These are phyloP conservation scores for Zymoseptoria ardabiliae DNA, from an alignment of 2,329 filamentous ascomycete species.

Conservation along the genomic window DNA sequence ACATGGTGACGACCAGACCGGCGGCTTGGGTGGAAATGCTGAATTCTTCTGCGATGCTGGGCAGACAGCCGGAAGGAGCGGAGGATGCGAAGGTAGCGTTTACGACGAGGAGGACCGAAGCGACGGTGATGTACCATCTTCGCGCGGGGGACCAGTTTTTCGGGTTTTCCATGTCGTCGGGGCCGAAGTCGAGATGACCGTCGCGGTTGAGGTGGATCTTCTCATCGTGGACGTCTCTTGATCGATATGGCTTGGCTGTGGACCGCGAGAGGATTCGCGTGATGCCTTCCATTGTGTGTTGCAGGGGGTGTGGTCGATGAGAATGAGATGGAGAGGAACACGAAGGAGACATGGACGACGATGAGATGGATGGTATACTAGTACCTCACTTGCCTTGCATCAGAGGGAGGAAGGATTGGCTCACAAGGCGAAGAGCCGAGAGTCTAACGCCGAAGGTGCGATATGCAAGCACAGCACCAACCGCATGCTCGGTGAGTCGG, in stretches of 20 bases:
- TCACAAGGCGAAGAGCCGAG: too few relatives aligned
- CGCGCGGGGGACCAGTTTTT: conserved; percentile 39
- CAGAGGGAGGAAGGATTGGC: too few relatives aligned
- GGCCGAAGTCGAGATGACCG: conserved; percentile 44
- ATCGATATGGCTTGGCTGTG: conserved; percentile 4
- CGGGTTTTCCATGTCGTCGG: conserved; percentile 43
- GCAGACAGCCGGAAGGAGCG: conserved; percentile 33
- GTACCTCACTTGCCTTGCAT: too few relatives aligned
- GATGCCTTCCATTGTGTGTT: conserved; percentile 1
- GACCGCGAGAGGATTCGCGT: conserved; percentile 2
- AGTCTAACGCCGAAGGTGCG: too few relatives aligned
- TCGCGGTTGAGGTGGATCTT: conserved; percentile 36
- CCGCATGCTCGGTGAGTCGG: too few relatives aligned
- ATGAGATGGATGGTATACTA: too few relatives aligned
- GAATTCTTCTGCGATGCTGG: conserved; percentile 41
- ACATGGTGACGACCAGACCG: conserved; percentile 28
- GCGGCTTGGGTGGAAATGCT: conserved; percentile 40
- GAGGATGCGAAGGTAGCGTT: conserved; percentile 50
- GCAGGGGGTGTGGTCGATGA: background rate
- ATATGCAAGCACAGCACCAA: too few relatives aligned
- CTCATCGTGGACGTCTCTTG: background rate
- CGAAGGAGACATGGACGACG: background rate
- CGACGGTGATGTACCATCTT: conserved; percentile 36
- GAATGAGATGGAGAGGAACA: background rate
- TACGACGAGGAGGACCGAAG: conserved; percentile 41